Conservation (phyloP, 345 rosid species). For the Eucalyptus tenuipes region DNA sequence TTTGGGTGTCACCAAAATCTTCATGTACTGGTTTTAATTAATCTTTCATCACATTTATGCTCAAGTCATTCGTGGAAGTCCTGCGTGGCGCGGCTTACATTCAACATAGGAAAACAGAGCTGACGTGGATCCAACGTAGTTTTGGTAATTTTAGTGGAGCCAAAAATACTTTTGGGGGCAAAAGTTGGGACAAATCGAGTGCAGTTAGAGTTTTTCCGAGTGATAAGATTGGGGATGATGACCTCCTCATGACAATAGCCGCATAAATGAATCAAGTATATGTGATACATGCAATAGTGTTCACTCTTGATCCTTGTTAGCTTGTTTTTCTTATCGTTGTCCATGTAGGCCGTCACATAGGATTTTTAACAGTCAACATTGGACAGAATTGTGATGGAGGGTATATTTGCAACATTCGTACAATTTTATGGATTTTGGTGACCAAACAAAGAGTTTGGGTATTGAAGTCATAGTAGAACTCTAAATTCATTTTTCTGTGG, state of each 20-base stretch:
- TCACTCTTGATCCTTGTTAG: neutral
- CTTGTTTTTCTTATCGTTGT: neutral
- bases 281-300: neutral
- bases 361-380: neutral
- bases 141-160: neutral
- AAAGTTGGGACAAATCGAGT: neutral
- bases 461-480: no score
- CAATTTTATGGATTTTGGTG: neutral
- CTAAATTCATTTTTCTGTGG: no score
- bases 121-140: neutral
- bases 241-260: neutral
- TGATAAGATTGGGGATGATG: neutral
- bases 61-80: neutral
- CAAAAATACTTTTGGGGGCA: neutral
- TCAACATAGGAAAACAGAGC: neutral
- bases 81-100: neutral
- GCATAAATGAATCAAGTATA: neutral
- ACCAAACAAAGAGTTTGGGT: no score
- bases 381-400: neutral
- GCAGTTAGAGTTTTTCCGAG: neutral
- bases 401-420: neutral
- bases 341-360: neutral
- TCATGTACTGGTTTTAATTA: no score
- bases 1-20: fast-evolving
- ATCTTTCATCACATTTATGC: neutral